Percentiles rank a stretch among this genome's conserved stretches.
Conservation (phyloP, 2,329 filamentous ascomycete species). For the Botryotinia calthae region DNA sequence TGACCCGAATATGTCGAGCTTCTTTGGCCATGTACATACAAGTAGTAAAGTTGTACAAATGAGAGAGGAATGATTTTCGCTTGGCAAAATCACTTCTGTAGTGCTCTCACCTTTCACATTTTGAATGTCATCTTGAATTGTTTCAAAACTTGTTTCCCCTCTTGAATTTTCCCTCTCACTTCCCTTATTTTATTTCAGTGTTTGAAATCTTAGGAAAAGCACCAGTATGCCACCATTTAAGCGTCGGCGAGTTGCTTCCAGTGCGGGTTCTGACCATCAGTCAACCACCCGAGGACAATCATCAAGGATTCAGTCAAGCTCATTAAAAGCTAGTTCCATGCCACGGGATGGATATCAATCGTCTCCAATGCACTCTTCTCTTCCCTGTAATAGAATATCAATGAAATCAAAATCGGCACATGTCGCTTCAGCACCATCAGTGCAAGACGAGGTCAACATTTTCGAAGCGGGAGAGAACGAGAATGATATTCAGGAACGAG, state of each 20-base stretch:
- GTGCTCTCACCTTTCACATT: not conserved
- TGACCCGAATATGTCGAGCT: not conserved
- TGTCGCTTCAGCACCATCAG: slow-evolving; percentile 5
- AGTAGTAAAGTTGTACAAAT: not conserved
- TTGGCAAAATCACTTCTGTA: not conserved
- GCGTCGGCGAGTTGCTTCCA: slow-evolving; percentile 27
- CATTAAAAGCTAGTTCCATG: slow-evolving; percentile 26
- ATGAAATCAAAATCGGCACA: slow-evolving; percentile 24
- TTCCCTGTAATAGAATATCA: slow-evolving; percentile 27
- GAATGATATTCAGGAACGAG: slow-evolving; percentile 37
- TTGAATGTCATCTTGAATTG: not conserved
- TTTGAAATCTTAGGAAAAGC: not conserved
- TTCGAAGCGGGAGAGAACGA: slow-evolving; percentile 34
- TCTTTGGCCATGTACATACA: not conserved
- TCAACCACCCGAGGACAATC: slow-evolving; percentile 22
- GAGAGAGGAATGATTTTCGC: slow-evolving; percentile 1
- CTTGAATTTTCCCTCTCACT: not conserved
- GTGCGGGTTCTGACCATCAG: slow-evolving; percentile 20
- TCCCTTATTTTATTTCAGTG: not conserved
- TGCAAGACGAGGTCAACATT: slow-evolving; percentile 23
- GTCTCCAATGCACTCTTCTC: slow-evolving; percentile 26
- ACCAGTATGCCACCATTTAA: slow-evolving; percentile 27
- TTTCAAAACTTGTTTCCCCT: not conserved
- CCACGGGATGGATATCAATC: slow-evolving; percentile 24
- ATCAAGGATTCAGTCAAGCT: slow-evolving; percentile 25